Base-by-base conservation (phyloP, 73 alveolate species). In the Diophrys sp. region DNA sequence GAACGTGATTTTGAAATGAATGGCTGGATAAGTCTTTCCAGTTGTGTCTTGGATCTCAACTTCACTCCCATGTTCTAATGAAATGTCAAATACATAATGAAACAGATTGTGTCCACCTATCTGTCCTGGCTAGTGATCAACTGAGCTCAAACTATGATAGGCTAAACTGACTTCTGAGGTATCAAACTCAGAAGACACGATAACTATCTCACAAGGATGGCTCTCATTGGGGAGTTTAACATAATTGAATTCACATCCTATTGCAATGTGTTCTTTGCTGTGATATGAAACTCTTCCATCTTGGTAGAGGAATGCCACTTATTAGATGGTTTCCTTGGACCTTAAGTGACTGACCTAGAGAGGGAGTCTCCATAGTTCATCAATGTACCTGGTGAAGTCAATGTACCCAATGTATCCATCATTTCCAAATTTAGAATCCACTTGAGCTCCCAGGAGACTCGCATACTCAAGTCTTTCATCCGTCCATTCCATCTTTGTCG, bases 231-330 rank as follows among this genome's bases (percentile, higher is more conserved):
- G 75, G 18, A 68, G 75, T 2, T 23, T 2, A 2, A 25, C 29
- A 55, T 68, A 68, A 28, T 29, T 29, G 75, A 68, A 62, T 14
- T 62, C 72, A 25, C 72, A 62, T 2, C 30, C 30, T 23, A 62
- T 62, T 62, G 26, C 11, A 14, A 62, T 29, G 29, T 25, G 72
- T 2, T 44, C 62, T 44, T 18, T 44, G 18, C 62, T 5, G 5
- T 44, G 5, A 18, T 44, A 44, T 11, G 5, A 11, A 11, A 44
- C 62, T 44, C n/a, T 44, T 11, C 62, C 62, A 44, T 44, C 62
- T 44, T 44, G 18, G 62, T 44, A 44, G 5, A 44, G 5, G 18
- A 11, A 44, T 5, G 18, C n/a, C 62, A 5, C 5, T 44, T 44
- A 5, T 11, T 44, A 11, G 5, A 44, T 44, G 18, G 5, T 44